phyloP scores from a whole-genome alignment of 2,329 filamentous ascomycete genomes.

The Hypoxylon sp. region DNA sequence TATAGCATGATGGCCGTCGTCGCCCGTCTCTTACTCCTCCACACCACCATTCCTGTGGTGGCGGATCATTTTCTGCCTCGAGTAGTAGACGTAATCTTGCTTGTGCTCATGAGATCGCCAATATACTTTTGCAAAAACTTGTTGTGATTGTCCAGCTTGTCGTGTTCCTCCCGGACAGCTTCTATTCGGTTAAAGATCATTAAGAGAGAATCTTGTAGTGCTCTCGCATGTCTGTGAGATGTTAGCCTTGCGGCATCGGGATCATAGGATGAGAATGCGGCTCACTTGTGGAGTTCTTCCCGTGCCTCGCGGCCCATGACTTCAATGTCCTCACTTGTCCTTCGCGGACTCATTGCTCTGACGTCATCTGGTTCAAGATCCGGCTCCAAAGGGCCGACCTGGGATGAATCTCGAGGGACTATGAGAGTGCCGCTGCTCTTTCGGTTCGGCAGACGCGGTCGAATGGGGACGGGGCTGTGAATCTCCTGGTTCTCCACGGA shows the following conservation, averaged over 20 bases:
- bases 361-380: slow-evolving; percentile 88
- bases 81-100: slow-evolving; percentile 71
- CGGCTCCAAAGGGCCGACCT: slow-evolving; percentile 76
- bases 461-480: slow-evolving; percentile 61
- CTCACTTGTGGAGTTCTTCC: slow-evolving; percentile 66
- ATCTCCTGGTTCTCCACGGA: slow-evolving; percentile 49
- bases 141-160: slow-evolving; percentile 96
- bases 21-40: slow-evolving; percentile 8
- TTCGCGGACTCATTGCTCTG: slow-evolving; percentile 89
- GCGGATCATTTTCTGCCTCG: slow-evolving; percentile 61
- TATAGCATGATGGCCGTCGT: slow-evolving; percentile 17
- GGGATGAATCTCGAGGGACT: slow-evolving; percentile 77
- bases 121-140: slow-evolving; percentile 98
- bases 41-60: too few species aligned
- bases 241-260: slow-evolving; percentile 18
- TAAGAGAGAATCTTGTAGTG: slow-evolving; percentile 86
- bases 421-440: slow-evolving; percentile 86
- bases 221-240: slow-evolving; percentile 79
- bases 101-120: slow-evolving; percentile 91
- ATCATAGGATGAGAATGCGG: background rate
- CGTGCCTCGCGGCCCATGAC: slow-evolving; percentile 85
- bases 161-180: slow-evolving; percentile 90
- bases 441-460: slow-evolving; percentile 75
- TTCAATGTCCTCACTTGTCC: slow-evolving; percentile 91
- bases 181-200: slow-evolving; percentile 94